A percentile compares a stretch with the other conserved stretches of the same genome.
Conservation (phyloP, 768 basidiomycete species). For the Rhizopogon rudus region DNA sequence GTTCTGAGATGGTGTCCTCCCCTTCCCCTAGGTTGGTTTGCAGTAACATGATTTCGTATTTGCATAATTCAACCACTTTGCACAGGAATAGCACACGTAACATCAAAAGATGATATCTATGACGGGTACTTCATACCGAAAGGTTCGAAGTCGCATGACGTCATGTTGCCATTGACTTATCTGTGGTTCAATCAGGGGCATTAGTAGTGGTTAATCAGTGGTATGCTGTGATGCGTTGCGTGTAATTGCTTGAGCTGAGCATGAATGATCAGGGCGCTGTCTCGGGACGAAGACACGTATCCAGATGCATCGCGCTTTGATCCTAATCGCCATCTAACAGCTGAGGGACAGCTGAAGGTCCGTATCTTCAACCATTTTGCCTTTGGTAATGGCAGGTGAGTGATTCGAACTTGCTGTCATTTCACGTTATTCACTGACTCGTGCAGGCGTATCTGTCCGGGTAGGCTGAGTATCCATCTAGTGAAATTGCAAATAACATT, state of each 20-base stretch:
- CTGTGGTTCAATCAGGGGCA: constrained; percentile 9
- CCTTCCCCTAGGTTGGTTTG: constrained; percentile 4
- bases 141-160: constrained; percentile 19
- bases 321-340: constrained; percentile 1
- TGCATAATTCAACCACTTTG: not conserved
- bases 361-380: not conserved
- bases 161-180: not conserved
- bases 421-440: not conserved
- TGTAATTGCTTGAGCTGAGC: not conserved
- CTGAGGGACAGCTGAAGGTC: not conserved
- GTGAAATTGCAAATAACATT: not conserved
- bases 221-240: constrained; percentile 1
- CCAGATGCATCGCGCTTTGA: constrained; percentile 2
- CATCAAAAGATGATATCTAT: constrained; percentile 33
- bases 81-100: constrained; percentile 16
- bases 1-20: constrained; percentile 2
- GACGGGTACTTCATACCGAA: constrained; percentile 44
- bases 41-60: not conserved
- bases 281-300: not conserved
- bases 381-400: not conserved
- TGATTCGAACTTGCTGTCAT: not conserved
- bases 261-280: not conserved
- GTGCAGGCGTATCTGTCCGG: not conserved
- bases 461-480: not conserved
- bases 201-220: constrained; percentile 18